Base-by-base conservation (phyloP, 2,329 filamentous ascomycete species). In the Blastomyces percursus region DNA sequence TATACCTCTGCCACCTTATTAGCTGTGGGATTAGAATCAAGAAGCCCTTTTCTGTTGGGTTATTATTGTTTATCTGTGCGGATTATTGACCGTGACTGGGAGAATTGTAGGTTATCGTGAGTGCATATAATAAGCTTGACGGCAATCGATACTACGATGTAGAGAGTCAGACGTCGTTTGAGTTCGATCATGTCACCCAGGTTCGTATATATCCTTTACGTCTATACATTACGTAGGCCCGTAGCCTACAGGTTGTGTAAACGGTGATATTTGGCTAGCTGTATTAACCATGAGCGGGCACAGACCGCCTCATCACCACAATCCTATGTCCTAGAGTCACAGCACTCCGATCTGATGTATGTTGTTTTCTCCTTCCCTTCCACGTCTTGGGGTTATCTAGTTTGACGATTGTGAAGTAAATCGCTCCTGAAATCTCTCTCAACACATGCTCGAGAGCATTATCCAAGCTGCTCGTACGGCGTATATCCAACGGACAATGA, bases 131-230 rank as follows among this genome's bases (percentile, higher is more conserved):
- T 77, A 85, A 86, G 59, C 80, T 96, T 48, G 90, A 88, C 35
- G 84, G 85, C 68, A 88, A 86, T 58, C 83, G 90, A 69, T 99
- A 97, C 80, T 97, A 88, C 78, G 94, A 99, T 75, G 84, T 89
- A 42, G 90, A 91, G 75, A 92, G 85, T 79, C 88, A 89, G 60
- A 93, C 87, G 54, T 95, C 91, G 70, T 99, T 96, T 74, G 82
- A 83, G 58, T 93, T 96, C 71, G 89, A 99, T 72, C 93, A 97
- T 75, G 79, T 80, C 62, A 88, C 88, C 67, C 89, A 91, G 79
- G 88, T 87, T 76, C 63, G 70, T 64, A 12, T 32, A 40, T 12
- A 40, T 38, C 21, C 56, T 5, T 57, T 55, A 11, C 35, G 51
- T 38, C 21, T 46, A 59, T 56, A 14, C 46, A 21, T 21, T 55